A percentile compares a stretch with the other conserved stretches of the same genome.
These are phyloP conservation scores for Cryptosporidium sp. DNA, from an alignment of 169 alveolate genomes.

Conservation along the genomic window DNA sequence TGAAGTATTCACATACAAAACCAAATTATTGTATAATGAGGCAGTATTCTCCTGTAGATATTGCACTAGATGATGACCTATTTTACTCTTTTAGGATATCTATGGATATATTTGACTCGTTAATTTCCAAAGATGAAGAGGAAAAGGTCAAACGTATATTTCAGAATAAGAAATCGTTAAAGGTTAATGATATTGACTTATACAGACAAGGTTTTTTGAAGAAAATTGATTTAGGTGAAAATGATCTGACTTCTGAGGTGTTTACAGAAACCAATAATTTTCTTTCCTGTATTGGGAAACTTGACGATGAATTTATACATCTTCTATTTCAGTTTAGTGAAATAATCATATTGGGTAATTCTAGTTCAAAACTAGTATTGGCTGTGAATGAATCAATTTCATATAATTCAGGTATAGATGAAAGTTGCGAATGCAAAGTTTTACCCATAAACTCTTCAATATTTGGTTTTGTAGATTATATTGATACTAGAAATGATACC, in stretches of 20 bases:
- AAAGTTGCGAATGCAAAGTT: not conserved
- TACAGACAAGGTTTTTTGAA: not conserved
- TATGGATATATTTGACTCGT: slow-evolving; percentile 23
- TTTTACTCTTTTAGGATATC: slow-evolving; percentile 44
- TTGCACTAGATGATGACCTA: slow-evolving; percentile 55
- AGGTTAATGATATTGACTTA: not conserved
- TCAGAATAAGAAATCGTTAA: not conserved
- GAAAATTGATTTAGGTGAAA: not conserved
- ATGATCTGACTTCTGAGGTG: not conserved
- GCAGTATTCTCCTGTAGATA: slow-evolving; percentile 7
- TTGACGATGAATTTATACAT: slow-evolving; percentile 28
- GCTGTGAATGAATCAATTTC: not conserved
- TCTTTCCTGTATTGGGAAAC: slow-evolving; percentile 14
- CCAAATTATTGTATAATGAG: slow-evolving; percentile 8
- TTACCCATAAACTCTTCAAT: slow-evolving; percentile 1
- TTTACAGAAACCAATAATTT: slow-evolving; percentile 10
- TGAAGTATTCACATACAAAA: not conserved
- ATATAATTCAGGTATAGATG: not conserved
- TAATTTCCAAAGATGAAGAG: slow-evolving; percentile 11
- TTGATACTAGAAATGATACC: slow-evolving; percentile 17
- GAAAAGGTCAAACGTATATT: slow-evolving; percentile 15
- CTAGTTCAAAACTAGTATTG: not conserved
- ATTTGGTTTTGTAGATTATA: slow-evolving; percentile 45
- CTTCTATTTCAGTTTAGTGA: slow-evolving; percentile 14
- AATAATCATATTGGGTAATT: not conserved